A percentile compares a stretch with the other conserved stretches of the same genome.
Evolutionary conservation across 2,329 filamentous ascomycete species (phyloP).

Genomic region (Diplodia mutila): DNA sequence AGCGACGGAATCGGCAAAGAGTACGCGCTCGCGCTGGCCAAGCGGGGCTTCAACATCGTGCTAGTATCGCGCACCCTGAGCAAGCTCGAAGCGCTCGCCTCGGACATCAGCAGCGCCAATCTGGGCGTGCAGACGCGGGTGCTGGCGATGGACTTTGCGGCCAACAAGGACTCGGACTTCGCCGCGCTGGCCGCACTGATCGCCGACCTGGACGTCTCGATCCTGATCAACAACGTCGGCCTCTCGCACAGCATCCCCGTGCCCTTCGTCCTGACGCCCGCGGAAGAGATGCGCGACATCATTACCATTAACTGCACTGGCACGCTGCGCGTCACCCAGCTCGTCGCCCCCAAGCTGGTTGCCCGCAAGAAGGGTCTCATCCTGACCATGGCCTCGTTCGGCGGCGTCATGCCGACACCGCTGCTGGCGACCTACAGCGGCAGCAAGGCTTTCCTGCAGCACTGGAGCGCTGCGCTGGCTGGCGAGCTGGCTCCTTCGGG

Average conservation of each 20-base stretch:
- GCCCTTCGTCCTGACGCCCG: conserved; percentile 77
- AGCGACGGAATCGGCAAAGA: conserved; percentile 98
- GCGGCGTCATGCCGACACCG: conserved; percentile 87
- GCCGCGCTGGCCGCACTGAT: conserved; percentile 70
- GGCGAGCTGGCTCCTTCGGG: conserved; percentile 79
- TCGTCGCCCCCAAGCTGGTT: conserved; percentile 82
- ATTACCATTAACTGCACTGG: conserved; percentile 94
- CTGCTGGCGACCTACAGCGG: conserved; percentile 95
- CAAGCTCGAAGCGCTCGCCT: conserved; percentile 78
- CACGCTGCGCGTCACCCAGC: conserved; percentile 84
- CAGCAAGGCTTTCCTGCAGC: conserved; percentile 96
- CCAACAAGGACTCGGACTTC: conserved; percentile 80
- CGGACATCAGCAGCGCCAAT: conserved; percentile 74
- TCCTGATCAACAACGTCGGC: conserved; percentile 96
- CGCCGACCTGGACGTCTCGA: conserved; percentile 75
- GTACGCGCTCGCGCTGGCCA: conserved; percentile 85
- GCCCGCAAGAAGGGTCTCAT: conserved; percentile 84
- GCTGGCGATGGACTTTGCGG: conserved; percentile 88
- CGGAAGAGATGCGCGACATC: conserved; percentile 83
- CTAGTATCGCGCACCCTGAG: conserved; percentile 94
- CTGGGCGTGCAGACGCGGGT: conserved; percentile 71
- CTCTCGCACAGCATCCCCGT: conserved; percentile 93
- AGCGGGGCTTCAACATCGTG: conserved; percentile 91
- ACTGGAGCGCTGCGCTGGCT: conserved; percentile 88
- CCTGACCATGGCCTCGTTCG: conserved; percentile 96